A percentile compares a stretch with the other conserved stretches of the same genome.
These are phyloP conservation scores for Pyrenophora graminea DNA, from an alignment of 2,329 filamentous ascomycete species.

Conservation along the genomic window DNA sequence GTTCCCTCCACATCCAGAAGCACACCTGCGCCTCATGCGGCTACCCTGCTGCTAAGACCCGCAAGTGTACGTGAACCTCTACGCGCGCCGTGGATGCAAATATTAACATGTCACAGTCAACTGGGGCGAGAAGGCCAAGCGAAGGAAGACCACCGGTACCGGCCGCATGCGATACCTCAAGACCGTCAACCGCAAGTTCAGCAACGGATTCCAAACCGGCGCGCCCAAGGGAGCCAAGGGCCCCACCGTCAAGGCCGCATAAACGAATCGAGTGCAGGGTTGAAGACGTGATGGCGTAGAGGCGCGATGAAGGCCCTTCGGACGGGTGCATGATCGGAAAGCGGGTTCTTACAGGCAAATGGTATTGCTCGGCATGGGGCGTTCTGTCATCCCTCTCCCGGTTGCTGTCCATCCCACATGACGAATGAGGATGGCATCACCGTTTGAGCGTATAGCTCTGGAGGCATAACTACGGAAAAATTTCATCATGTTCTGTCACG, in stretches of 20 bases:
- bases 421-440: constrained; percentile 37
- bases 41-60: constrained; percentile 95
- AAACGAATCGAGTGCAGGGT: constrained; percentile 18
- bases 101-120: constrained; percentile 69
- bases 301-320: constrained; percentile 33
- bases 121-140: constrained; percentile 99
- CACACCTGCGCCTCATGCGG: constrained; percentile 95
- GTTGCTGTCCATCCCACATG: constrained; percentile 37
- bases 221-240: constrained; percentile 82
- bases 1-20: constrained; percentile 99
- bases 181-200: constrained; percentile 88
- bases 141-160: constrained; percentile 98
- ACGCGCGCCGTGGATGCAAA: constrained; percentile 10
- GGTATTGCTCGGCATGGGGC: constrained; percentile 47
- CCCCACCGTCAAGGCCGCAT: constrained; percentile 47
- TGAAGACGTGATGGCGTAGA: constrained; percentile 22
- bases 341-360: constrained; percentile 40
- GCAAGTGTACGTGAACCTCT: constrained; percentile 84
- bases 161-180: constrained; percentile 96
- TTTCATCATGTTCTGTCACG: constrained; percentile 47
- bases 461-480: constrained; percentile 47
- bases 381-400: constrained; percentile 44
- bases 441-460: constrained; percentile 37
- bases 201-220: constrained; percentile 96
- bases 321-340: constrained; percentile 37